Percentiles rank a stretch among this genome's conserved stretches.
These are phyloP conservation scores for Penicillium macrosclerotiorum DNA, from an alignment of 495 filamentous ascomycete species.

Conservation along the genomic window DNA sequence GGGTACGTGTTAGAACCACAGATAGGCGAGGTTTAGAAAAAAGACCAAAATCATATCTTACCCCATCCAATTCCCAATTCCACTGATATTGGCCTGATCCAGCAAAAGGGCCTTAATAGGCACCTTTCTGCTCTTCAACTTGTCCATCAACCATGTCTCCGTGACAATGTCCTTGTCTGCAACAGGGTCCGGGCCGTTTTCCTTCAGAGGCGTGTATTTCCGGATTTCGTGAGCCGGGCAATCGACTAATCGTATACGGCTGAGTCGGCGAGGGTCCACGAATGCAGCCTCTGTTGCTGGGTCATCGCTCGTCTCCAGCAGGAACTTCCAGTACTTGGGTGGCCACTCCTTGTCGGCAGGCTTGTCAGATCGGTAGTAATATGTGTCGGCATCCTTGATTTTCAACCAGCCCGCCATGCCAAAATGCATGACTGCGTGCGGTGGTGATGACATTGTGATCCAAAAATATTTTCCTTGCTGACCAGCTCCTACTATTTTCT, in stretches of 20 bases:
- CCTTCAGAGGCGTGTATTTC: conserved; percentile 71
- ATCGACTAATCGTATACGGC: conserved; percentile 76
- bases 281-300: conserved; percentile 73
- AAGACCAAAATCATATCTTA: too few relatives aligned
- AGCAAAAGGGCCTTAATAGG: conserved; percentile 84
- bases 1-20: conserved; percentile 11
- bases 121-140: conserved; percentile 70
- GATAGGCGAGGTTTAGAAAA: background rate
- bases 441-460: conserved; percentile 68
- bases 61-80: conserved; percentile 96
- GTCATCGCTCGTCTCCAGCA: conserved; percentile 61
- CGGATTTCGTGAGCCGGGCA: conserved; percentile 73
- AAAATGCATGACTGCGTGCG: conserved; percentile 89
- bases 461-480: conserved; percentile 98
- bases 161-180: conserved; percentile 75
- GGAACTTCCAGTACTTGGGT: conserved; percentile 86
- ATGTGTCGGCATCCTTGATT: conserved; percentile 70
- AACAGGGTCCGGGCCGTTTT: conserved; percentile 93
- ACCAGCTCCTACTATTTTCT: conserved; percentile 69
- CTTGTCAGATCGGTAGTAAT: conserved; percentile 72
- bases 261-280: conserved; percentile 75
- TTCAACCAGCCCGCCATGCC: conserved; percentile 90
- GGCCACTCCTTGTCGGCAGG: conserved; percentile 71
- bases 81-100: conserved; percentile 86
- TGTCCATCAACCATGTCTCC: conserved; percentile 64